These are phyloP conservation scores for Ambrosia artemisiifolia DNA, from an alignment of 129 eudicot species.

Conservation along the genomic window DNA sequence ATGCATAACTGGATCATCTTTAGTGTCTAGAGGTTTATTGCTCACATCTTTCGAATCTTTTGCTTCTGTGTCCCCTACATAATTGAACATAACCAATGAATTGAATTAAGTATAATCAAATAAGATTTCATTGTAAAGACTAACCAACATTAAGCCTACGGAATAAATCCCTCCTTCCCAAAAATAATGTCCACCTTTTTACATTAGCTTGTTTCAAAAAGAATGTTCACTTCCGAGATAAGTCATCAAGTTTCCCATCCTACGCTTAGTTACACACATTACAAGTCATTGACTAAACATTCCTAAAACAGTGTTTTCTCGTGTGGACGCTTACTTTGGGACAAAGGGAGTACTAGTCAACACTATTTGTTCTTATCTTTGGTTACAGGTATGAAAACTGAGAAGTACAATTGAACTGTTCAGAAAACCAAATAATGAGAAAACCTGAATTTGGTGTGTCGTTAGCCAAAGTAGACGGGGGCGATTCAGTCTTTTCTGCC, in stretches of 20 bases:
- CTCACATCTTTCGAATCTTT: conserved; percentile 27
- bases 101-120: neutral
- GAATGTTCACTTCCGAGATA: neutral
- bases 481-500: conserved; percentile 43
- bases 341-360: neutral
- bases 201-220: neutral
- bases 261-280: neutral
- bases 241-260: neutral
- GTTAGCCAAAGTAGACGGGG: conserved; percentile 28
- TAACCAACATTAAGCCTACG: neutral
- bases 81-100: conserved; percentile 9
- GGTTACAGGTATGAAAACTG: neutral
- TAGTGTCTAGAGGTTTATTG: conserved; percentile 21
- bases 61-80: conserved; percentile 42
- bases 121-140: neutral
- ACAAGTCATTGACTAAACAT: neutral
- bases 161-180: neutral
- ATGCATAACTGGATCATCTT: conserved; percentile 34
- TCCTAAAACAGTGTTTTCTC: neutral
- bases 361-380: neutral
- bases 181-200: neutral
- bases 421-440: neutral
- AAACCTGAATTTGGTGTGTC: conserved; percentile 52
- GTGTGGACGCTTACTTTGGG: neutral
- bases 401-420: conserved; percentile 5